Base-by-base conservation (phyloP, 495 filamentous ascomycete species). In the Delitschia confertaspora region DNA sequence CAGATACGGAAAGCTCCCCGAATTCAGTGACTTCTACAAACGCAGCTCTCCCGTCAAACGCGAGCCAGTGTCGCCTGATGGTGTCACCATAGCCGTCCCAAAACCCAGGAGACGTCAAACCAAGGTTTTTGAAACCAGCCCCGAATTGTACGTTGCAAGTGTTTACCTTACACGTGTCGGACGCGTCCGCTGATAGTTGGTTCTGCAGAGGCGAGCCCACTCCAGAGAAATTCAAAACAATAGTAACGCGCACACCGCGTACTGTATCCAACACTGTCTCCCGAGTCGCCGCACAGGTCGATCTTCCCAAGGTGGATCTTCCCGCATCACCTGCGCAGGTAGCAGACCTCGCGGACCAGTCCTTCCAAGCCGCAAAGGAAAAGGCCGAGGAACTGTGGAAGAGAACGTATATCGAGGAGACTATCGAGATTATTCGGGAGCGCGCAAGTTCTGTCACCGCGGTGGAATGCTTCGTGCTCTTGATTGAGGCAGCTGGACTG, bases 241-340 rank as follows among this genome's bases (percentile, higher is more conserved):
- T 53, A 33, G 50, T 66, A 3, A 67, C 69, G 33, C 79, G 74
- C 46, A 79, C 81, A 13, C 78, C 78, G 3, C 69, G 60, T 26
- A 67, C 72, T 51, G 69, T 72, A 6, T 70, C 76, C 42, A 60
- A 69, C 9, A 52, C 70, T 64, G 69, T 74, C 13, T 59, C 63
- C 31, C 69, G 65, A 47, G 64, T 79, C 42, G 69, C 75, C 4
- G 14, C 7, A 7, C 33, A 35, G 33, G 16, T n/a, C 33, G 7
- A 7, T 35, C 14, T 14, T n/a, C 26, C 26, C 0, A 19, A 47
- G 14, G 43, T 56, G 21, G 53, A 56, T 33, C 69, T 95, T 23
- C 89, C 91, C 3, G 79, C 88, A 1, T 91, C 87, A 0, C 89
- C 89, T 0, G 79, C 85, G 14, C 74, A 84, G 34, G 79, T 96